A percentile compares a stretch with the other conserved stretches of the same genome.
phyloP scores from a whole-genome alignment of 2,329 filamentous ascomycete genomes.

The Xylaria sp. region DNA sequence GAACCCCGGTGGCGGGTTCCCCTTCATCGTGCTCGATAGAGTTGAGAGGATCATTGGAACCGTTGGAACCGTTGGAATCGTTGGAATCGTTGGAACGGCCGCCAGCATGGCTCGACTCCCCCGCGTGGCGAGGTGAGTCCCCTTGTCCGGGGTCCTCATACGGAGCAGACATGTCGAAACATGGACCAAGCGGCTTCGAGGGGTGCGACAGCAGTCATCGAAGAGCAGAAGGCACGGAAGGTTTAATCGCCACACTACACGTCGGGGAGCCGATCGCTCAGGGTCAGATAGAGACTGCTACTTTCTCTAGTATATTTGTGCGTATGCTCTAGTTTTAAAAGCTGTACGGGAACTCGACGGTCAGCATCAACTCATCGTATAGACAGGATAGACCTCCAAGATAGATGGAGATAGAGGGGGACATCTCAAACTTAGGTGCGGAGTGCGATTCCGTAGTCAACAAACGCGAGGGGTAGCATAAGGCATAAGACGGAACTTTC shows the following conservation, averaged over 20 bases:
- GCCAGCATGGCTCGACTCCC: not conserved
- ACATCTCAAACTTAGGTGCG: not conserved
- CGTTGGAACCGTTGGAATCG: no score
- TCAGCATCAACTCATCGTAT: slow-evolving; percentile 10
- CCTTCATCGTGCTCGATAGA: slow-evolving; percentile 4
- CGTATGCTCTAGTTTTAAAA: no score
- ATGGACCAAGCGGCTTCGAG: slow-evolving; percentile 26
- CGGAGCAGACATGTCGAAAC: slow-evolving; percentile 33
- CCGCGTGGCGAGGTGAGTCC: not conserved
- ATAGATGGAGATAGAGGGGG: not conserved
- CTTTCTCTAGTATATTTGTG: slow-evolving; percentile 12
- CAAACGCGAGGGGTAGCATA: not conserved
- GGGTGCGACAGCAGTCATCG: slow-evolving; percentile 24
- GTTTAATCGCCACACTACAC: not conserved
- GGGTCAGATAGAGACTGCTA: slow-evolving; percentile 6
- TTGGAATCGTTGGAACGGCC: not conserved
- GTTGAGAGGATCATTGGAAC: not conserved
- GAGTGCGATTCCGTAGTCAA: not conserved
- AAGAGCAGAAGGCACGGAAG: slow-evolving; percentile 2
- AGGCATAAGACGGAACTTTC: not conserved
- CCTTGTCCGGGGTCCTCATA: slow-evolving; percentile 14
- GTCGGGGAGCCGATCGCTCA: not conserved
- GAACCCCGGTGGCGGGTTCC: not conserved
- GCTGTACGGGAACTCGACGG: not conserved
- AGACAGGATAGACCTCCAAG: not conserved